A percentile compares a stretch with the other conserved stretches of the same genome.
Evolutionary conservation across 208 protist genomes (phyloP).

Genomic region (Porcisia hertigi): DNA sequence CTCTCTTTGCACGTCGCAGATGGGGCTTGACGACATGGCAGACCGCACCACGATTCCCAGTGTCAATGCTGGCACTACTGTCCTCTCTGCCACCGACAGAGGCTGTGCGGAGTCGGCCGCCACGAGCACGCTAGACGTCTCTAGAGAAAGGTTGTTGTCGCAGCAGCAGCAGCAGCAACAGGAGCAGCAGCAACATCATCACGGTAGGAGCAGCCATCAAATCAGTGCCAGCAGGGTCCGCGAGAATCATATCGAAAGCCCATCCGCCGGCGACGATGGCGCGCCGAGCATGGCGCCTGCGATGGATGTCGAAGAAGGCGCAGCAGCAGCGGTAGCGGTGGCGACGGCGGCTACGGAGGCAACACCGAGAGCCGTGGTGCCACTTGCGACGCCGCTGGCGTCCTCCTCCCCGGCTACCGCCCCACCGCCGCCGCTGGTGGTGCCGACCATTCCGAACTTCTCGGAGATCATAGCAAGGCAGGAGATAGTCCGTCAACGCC

Average conservation of each 20-base stretch:
- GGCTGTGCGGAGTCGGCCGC: too few relatives aligned
- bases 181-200: too few relatives aligned
- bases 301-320: not conserved
- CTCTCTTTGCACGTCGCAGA: slow-evolving; percentile 4
- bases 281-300: too few relatives aligned
- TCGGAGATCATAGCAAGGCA: slow-evolving; percentile 9
- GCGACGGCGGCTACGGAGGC: not conserved
- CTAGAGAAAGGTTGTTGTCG: too few relatives aligned
- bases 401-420: not conserved
- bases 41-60: too few relatives aligned
- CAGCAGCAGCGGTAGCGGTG: not conserved
- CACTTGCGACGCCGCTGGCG: not conserved
- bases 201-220: too few relatives aligned
- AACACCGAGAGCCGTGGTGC: not conserved
- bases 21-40: slow-evolving; percentile 12
- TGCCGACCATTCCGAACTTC: slow-evolving; percentile 23
- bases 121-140: too few relatives aligned
- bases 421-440: not conserved
- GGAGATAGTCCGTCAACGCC: not conserved
- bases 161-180: too few relatives aligned
- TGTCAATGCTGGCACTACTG: too few relatives aligned
- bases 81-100: too few relatives aligned
- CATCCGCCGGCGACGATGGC: not conserved
- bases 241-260: too few relatives aligned
- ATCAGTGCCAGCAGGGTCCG: too few relatives aligned